Conservation (phyloP, 2,329 filamentous ascomycete species). For the Aspergillus brunneoviolaceus region DNA sequence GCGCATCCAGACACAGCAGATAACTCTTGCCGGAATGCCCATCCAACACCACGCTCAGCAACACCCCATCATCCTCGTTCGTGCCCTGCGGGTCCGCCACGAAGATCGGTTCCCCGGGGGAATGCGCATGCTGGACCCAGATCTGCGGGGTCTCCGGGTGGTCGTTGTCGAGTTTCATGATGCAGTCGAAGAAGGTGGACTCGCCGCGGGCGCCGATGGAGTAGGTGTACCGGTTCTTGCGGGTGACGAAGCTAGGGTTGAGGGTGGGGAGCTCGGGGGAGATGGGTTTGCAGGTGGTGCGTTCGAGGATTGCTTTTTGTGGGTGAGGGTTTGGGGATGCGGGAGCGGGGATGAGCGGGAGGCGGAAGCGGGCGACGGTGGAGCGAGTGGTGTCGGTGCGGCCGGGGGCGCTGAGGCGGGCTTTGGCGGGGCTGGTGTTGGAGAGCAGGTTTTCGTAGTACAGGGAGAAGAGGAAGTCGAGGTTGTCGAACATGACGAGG, state of each 20-base stretch:
- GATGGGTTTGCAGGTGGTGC: slow-evolving; percentile 24
- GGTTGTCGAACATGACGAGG: slow-evolving; percentile 61
- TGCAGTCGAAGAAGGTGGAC: slow-evolving; percentile 52
- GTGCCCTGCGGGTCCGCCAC: slow-evolving; percentile 33
- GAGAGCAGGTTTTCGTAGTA: slow-evolving; percentile 70
- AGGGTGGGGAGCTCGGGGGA: slow-evolving; percentile 52
- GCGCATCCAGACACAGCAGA: slow-evolving; percentile 53
- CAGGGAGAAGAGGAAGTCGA: slow-evolving; percentile 64
- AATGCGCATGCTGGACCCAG: slow-evolving; percentile 52
- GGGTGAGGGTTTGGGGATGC: slow-evolving; percentile 7
- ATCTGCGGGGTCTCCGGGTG: slow-evolving; percentile 36
- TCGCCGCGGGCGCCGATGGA: slow-evolving; percentile 46
- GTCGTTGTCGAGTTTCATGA: slow-evolving; percentile 54
- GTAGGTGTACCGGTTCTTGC: slow-evolving; percentile 53
- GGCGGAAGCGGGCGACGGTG: slow-evolving; percentile 39
- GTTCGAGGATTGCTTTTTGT: slow-evolving; percentile 26
- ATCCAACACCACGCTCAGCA: slow-evolving; percentile 56
- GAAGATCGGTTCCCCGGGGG: slow-evolving; percentile 57
- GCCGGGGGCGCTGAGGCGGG: slow-evolving; percentile 12
- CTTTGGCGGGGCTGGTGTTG: slow-evolving; percentile 50
- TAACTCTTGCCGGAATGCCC: slow-evolving; percentile 52
- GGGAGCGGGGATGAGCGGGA: slow-evolving; percentile 33
- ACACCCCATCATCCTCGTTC: slow-evolving; percentile 53
- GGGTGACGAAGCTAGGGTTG: slow-evolving; percentile 47
- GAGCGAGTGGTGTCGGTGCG: slow-evolving; percentile 34